These are phyloP conservation scores for Bidens hawaiensis DNA, from an alignment of 140 eudicot species.

Conservation along the genomic window DNA sequence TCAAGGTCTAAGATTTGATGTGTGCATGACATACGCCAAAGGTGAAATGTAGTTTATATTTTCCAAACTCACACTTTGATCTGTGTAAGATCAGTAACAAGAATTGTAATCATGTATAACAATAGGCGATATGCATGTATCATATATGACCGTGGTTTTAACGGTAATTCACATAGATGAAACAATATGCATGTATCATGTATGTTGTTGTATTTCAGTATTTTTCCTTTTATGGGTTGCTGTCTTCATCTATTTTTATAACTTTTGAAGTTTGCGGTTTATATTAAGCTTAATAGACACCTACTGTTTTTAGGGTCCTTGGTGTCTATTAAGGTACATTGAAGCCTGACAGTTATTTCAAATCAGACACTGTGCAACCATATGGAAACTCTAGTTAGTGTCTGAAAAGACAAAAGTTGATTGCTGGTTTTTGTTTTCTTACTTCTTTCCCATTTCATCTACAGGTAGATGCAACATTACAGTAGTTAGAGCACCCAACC, in stretches of 20 bases:
- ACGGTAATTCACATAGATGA: background rate
- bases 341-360: constrained; percentile 6
- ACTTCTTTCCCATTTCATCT: background rate
- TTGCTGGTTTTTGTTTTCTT: constrained; percentile 9
- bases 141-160: constrained; percentile 3
- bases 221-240: background rate
- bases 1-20: background rate
- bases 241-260: background rate
- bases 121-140: too few species aligned
- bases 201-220: too few species aligned
- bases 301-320: constrained; percentile 7
- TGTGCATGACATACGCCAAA: background rate
- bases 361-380: constrained; percentile 19
- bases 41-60: background rate
- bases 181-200: too few species aligned
- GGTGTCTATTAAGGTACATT: background rate
- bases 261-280: background rate
- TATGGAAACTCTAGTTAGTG: constrained; percentile 5
- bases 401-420: constrained; percentile 17
- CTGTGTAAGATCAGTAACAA: background rate
- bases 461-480: constrained; percentile 1
- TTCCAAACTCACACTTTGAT: background rate
- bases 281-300: background rate
- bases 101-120: background rate
- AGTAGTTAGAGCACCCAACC: too few species aligned